Conservation (phyloP, 192 early-diverging fungal species). For the Radiomyces spectabilis region DNA sequence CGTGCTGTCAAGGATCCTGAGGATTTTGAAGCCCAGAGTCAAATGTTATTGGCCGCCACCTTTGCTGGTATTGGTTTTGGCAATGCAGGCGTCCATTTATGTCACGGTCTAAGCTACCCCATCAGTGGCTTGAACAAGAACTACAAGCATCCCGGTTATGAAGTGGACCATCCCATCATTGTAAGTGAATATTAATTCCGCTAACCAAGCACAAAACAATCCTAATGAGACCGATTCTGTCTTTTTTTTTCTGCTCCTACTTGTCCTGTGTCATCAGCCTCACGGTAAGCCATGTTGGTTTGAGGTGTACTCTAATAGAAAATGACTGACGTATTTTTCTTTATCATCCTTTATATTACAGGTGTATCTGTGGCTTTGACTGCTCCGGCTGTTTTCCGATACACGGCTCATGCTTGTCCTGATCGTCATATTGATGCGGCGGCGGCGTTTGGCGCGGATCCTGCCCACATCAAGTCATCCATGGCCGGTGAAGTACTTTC, state of each 20-base stretch:
- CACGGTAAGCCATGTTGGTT: slow-evolving; percentile 13
- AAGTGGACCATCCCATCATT: slow-evolving; percentile 66
- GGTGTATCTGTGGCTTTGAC: slow-evolving; percentile 86
- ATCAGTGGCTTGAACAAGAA: slow-evolving; percentile 79
- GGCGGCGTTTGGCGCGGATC: slow-evolving; percentile 62
- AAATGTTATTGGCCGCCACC: slow-evolving; percentile 85
- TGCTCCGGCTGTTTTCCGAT: slow-evolving; percentile 87
- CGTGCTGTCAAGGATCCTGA: slow-evolving; percentile 58
- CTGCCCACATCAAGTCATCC: slow-evolving; percentile 50
- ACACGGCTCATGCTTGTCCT: slow-evolving; percentile 69
- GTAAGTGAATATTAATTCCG: slow-evolving; percentile 14
- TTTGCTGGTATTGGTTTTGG: slow-evolving; percentile 62
- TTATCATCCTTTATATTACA: slow-evolving; percentile 34
- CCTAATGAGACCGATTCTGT: neutral
- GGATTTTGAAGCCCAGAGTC: slow-evolving; percentile 56
- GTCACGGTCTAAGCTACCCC: slow-evolving; percentile 78
- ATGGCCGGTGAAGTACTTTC: slow-evolving; percentile 70
- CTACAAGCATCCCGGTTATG: slow-evolving; percentile 79
- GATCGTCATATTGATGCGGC: slow-evolving; percentile 86
- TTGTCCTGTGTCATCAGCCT: slow-evolving; percentile 2
- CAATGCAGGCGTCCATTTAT: slow-evolving; percentile 76
- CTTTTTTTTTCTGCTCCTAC: slow-evolving; percentile 2
- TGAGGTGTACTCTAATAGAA: neutral
- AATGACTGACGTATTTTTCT: too few relatives aligned
- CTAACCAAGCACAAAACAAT: neutral